A percentile compares a stretch with the other conserved stretches of the same genome.
These are phyloP conservation scores for Myrica gale DNA, from an alignment of 306 rosid species.

Conservation along the genomic window DNA sequence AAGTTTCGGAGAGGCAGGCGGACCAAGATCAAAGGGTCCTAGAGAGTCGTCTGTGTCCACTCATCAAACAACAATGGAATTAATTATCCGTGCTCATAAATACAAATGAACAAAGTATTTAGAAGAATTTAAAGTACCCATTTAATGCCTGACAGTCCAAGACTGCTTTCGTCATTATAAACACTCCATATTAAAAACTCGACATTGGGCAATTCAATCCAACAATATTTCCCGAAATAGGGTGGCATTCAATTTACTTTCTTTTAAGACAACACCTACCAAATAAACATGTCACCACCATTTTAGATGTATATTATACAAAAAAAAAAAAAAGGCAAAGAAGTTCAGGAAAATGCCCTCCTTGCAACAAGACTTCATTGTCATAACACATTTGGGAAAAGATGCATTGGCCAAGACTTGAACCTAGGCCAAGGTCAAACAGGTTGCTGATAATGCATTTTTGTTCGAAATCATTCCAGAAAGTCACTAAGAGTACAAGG, in stretches of 20 bases:
- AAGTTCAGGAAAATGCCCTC: too few species aligned
- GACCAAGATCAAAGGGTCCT: slow-evolving; percentile 86
- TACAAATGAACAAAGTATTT: slow-evolving; percentile 15
- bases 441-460: background rate
- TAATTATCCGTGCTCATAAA: slow-evolving; percentile 8
- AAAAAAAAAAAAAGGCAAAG: too few species aligned
- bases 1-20: slow-evolving; percentile 44
- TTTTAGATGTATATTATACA: too few species aligned
- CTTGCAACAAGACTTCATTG: too few species aligned
- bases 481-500: slow-evolving; percentile 1
- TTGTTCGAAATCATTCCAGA: slow-evolving; percentile 1
- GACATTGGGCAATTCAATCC: too few species aligned
- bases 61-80: slow-evolving; percentile 19
- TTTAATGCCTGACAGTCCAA: slow-evolving; percentile 71
- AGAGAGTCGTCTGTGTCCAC: slow-evolving; percentile 61
- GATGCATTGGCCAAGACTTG: background rate
- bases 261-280: too few species aligned
- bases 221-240: too few species aligned
- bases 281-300: too few species aligned
- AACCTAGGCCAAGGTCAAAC: background rate
- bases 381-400: background rate
- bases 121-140: slow-evolving; percentile 52
- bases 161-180: slow-evolving; percentile 69
- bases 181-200: slow-evolving; percentile 55
- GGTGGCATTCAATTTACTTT: too few species aligned